These are phyloP conservation scores for Zygosaccharomyces pseudobailii DNA, from an alignment of 1,139 yeast genomes.

Conservation along the genomic window DNA sequence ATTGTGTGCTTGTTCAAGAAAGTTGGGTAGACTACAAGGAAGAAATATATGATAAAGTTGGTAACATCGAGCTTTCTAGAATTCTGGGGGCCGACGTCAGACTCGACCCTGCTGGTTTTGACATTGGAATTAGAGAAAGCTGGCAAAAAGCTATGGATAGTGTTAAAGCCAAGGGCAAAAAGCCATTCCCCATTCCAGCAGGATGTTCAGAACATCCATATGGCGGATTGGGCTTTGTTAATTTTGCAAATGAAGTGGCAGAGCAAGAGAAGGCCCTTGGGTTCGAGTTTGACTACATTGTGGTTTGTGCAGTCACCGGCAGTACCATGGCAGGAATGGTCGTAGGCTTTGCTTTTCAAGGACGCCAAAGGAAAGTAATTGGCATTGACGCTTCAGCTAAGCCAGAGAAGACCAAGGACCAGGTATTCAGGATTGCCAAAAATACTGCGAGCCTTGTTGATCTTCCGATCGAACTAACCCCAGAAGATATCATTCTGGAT, in stretches of 20 bases:
- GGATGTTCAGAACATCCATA: slow-evolving; percentile 35
- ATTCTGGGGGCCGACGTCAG: slow-evolving; percentile 36
- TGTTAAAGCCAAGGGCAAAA: slow-evolving; percentile 23
- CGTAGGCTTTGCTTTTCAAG: slow-evolving; percentile 34
- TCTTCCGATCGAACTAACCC: slow-evolving; percentile 20
- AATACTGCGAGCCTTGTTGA: slow-evolving; percentile 32
- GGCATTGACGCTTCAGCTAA: slow-evolving; percentile 36
- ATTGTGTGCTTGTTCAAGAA: slow-evolving; percentile 35
- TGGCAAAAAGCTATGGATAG: slow-evolving; percentile 31
- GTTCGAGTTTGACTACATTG: slow-evolving; percentile 32
- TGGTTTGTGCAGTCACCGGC: slow-evolving; percentile 35
- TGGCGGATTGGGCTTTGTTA: slow-evolving; percentile 35
- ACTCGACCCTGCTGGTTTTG: slow-evolving; percentile 33
- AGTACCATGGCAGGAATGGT: slow-evolving; percentile 35
- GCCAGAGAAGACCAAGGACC: slow-evolving; percentile 33
- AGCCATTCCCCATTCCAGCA: slow-evolving; percentile 36
- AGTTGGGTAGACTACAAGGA: slow-evolving; percentile 36
- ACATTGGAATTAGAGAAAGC: slow-evolving; percentile 34
- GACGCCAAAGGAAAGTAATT: slow-evolving; percentile 33
- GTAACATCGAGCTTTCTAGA: slow-evolving; percentile 34
- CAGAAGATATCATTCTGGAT: slow-evolving; percentile 27
- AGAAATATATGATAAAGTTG: slow-evolving; percentile 33
- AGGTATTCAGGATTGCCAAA: slow-evolving; percentile 33
- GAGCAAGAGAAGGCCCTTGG: slow-evolving; percentile 34
- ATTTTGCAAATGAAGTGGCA: slow-evolving; percentile 33